These are phyloP conservation scores for Fusarium sp. DNA, from an alignment of 2,329 filamentous ascomycete species.

Conservation along the genomic window DNA sequence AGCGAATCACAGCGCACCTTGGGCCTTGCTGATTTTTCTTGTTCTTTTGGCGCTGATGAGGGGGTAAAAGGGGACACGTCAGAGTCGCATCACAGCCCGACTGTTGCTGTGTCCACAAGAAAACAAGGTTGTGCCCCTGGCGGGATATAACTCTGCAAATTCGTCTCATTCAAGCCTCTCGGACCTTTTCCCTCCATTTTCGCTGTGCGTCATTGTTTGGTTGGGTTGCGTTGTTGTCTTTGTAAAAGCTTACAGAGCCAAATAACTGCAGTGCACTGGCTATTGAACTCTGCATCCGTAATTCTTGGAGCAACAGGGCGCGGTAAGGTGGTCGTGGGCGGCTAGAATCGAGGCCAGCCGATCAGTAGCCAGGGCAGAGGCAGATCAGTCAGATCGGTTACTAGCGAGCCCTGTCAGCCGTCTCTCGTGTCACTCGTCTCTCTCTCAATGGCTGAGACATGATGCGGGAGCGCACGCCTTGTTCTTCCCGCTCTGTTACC, in stretches of 20 bases:
- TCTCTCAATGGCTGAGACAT: not conserved
- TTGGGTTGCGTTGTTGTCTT: not conserved
- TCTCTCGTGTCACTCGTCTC: no score
- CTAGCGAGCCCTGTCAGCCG: not conserved
- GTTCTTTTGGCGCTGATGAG: not conserved
- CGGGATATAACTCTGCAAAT: conserved; percentile 23
- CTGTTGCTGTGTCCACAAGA: conserved; percentile 17
- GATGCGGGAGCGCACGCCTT: not conserved
- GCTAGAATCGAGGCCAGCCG: not conserved
- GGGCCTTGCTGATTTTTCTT: not conserved
- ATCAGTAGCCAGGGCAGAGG: no score
- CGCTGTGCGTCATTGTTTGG: not conserved
- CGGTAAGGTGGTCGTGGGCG: no score
- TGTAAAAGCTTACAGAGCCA: not conserved
- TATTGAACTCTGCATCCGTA: not conserved
- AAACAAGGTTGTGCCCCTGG: conserved; percentile 32
- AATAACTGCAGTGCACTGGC: not conserved
- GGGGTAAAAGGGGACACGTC: conserved; percentile 31
- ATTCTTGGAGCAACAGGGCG: no score
- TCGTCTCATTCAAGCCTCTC: no score
- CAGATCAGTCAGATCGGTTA: no score
- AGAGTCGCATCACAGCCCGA: conserved; percentile 34
- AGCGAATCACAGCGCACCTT: not conserved
- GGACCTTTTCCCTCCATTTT: not conserved
- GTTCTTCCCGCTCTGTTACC: not conserved